These are phyloP conservation scores for Tricholoma saponaceum DNA, from an alignment of 768 basidiomycete genomes.

Conservation along the genomic window DNA sequence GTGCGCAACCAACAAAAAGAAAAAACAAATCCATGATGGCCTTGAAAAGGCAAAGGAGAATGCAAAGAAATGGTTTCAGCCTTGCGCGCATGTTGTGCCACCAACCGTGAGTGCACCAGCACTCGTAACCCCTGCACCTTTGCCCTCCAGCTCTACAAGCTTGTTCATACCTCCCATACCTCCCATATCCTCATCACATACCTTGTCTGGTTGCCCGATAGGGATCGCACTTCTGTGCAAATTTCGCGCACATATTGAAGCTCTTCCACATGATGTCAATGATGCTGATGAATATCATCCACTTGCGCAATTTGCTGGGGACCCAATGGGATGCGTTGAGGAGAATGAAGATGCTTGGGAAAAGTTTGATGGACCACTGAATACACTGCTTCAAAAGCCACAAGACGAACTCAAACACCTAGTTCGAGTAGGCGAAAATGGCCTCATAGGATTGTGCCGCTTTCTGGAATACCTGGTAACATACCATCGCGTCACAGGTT, in stretches of 20 bases:
- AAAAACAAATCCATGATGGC: no score
- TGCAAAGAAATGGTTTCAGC: no score
- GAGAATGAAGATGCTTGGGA: not conserved
- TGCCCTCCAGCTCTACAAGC: not conserved
- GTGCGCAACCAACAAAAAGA: no score
- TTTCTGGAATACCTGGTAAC: not conserved
- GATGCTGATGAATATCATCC: not conserved
- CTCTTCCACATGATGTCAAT: not conserved
- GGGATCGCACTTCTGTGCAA: not conserved
- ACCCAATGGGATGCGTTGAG: not conserved
- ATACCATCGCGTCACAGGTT: not conserved
- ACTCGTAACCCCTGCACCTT: not conserved
- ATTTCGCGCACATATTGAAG: not conserved
- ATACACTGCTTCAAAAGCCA: not conserved
- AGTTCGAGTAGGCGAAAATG: not conserved
- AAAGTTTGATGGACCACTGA: not conserved
- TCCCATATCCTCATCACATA: no score
- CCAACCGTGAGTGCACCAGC: no score
- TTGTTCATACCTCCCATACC: no score
- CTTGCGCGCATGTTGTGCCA: no score
- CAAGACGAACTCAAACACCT: not conserved
- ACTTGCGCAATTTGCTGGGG: not conserved
- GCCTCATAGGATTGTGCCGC: not conserved
- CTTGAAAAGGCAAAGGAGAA: no score
- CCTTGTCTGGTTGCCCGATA: not conserved